Conservation (phyloP, 306 rosid species). For the Phaseolus lunatus region DNA sequence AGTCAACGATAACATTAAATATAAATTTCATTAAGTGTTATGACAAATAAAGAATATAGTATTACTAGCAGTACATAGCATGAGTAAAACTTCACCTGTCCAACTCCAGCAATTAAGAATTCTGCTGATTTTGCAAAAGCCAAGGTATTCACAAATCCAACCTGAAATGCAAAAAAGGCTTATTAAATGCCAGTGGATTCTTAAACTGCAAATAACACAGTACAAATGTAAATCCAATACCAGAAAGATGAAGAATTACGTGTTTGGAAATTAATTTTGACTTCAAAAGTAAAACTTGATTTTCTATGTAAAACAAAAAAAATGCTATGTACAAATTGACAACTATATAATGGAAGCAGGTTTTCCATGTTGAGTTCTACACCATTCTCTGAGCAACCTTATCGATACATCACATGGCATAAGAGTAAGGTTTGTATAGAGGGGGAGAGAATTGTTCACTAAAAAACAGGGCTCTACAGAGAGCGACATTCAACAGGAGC, state of each 20-base stretch:
- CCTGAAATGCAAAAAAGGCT: constrained; percentile 57
- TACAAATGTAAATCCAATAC: constrained; percentile 14
- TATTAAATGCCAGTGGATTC: constrained; percentile 9
- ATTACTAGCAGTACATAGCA: not conserved
- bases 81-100: constrained; percentile 64
- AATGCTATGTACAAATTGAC: not conserved
- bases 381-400: not conserved
- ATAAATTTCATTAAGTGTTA: not conserved
- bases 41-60: not conserved
- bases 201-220: constrained; percentile 32
- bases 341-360: not conserved
- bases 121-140: constrained; percentile 88
- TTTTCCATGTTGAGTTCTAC: not conserved
- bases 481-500: constrained; percentile 9
- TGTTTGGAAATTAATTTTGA: not conserved
- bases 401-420: not conserved
- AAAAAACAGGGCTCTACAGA: not conserved
- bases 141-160: constrained; percentile 91
- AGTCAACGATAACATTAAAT: not conserved
- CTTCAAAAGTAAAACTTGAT: constrained; percentile 2
- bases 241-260: not conserved
- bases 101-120: constrained; percentile 90
- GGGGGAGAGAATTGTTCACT: not conserved
- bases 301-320: not conserved
- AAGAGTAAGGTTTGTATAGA: not conserved